These are phyloP conservation scores for Salix brachista DNA, from an alignment of 345 rosid species.

Conservation along the genomic window DNA sequence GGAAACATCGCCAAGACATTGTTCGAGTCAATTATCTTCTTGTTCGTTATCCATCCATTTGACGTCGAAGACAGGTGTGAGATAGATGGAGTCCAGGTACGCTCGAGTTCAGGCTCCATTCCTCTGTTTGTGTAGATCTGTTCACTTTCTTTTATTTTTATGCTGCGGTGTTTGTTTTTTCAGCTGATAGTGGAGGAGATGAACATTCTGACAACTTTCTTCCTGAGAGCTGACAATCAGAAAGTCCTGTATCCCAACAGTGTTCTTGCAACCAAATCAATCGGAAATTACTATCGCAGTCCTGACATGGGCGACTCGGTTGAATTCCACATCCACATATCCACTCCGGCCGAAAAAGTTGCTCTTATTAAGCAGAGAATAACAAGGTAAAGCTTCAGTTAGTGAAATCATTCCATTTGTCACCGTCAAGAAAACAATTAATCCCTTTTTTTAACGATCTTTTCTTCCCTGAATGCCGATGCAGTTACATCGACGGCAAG, in stretches of 20 bases:
- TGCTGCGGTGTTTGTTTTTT: not conserved
- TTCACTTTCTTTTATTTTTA: not conserved
- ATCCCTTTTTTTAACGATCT: not conserved
- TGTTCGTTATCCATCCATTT: conserved; percentile 86
- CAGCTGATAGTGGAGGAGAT: conserved; percentile 87
- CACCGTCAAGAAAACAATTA: not conserved
- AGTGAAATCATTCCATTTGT: not conserved
- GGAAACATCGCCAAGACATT: conserved; percentile 87
- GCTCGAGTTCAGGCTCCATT: not conserved
- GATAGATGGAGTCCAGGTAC: conserved; percentile 78
- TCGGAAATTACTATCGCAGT: conserved; percentile 73
- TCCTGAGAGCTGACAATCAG: conserved; percentile 69
- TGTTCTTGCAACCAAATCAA: conserved; percentile 56
- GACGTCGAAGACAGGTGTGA: conserved; percentile 94
- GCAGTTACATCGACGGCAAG: conserved; percentile 45
- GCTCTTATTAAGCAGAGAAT: conserved; percentile 57
- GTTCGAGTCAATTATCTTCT: conserved; percentile 83
- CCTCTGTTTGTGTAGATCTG: not conserved
- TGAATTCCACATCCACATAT: conserved; percentile 66
- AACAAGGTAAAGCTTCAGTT: conserved; percentile 29
- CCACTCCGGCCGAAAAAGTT: conserved; percentile 65
- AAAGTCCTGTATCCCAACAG: conserved; percentile 65
- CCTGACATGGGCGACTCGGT: conserved; percentile 83
- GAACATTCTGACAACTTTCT: conserved; percentile 81
- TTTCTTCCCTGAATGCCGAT: not conserved